phyloP scores from a whole-genome alignment of 129 eudicot genomes.

The Scalesia atractyloides region DNA sequence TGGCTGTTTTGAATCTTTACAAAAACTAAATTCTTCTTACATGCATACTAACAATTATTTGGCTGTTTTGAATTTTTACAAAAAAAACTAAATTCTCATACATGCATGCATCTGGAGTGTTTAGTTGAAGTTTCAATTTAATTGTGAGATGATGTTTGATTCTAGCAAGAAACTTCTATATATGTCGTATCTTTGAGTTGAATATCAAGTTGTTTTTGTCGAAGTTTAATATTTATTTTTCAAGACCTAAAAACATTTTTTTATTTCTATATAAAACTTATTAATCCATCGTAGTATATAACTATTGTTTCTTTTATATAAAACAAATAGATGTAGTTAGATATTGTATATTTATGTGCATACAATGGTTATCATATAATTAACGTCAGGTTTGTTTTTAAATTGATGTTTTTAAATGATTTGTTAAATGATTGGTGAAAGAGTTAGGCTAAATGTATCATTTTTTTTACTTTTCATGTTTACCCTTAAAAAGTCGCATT shows the following conservation, averaged over 20 bases:
- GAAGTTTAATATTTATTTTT: background rate
- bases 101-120: constrained; percentile 28
- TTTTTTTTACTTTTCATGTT: too few species aligned
- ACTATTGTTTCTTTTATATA: background rate
- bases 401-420: too few species aligned
- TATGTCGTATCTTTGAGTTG: background rate
- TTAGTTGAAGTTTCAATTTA: constrained; percentile 31
- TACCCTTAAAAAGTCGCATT: too few species aligned
- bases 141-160: constrained; percentile 15
- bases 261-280: background rate
- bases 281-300: background rate
- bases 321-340: too few species aligned
- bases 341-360: too few species aligned
- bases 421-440: too few species aligned
- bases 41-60: constrained; percentile 17
- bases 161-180: background rate
- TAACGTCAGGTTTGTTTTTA: too few species aligned
- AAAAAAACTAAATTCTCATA: background rate
- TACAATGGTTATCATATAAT: too few species aligned
- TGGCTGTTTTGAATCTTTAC: constrained; percentile 2
- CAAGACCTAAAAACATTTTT: background rate
- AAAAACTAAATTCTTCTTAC: constrained; percentile 5
- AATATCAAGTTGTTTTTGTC: background rate
- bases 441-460: too few species aligned
- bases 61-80: constrained; percentile 4